These are phyloP conservation scores for Geranomyces variabilis DNA, from an alignment of 192 early-diverging fungal genomes.

Conservation along the genomic window DNA sequence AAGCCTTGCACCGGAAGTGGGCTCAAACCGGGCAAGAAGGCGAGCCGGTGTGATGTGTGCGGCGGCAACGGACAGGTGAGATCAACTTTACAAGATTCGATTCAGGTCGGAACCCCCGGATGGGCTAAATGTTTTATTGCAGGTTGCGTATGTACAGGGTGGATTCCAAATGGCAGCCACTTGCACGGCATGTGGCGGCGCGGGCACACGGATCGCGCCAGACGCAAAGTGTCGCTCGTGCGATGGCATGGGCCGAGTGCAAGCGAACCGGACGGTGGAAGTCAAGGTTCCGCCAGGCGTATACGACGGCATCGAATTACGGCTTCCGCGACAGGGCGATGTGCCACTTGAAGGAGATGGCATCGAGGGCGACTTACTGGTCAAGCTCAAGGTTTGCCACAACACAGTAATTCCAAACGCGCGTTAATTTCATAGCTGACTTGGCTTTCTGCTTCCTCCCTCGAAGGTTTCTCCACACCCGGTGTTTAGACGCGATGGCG, in stretches of 20 bases:
- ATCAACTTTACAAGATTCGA: background rate
- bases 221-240: slow-evolving; percentile 77
- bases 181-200: slow-evolving; percentile 84
- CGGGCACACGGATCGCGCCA: slow-evolving; percentile 68
- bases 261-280: slow-evolving; percentile 67
- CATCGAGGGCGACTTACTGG: slow-evolving; percentile 79
- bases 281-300: slow-evolving; percentile 84
- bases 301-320: slow-evolving; percentile 80
- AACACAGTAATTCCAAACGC: background rate
- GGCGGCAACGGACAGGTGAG: slow-evolving; percentile 76
- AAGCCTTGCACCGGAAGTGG: slow-evolving; percentile 80
- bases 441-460: background rate
- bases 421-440: background rate
- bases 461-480: slow-evolving; percentile 54
- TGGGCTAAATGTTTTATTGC: too few species aligned
- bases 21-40: slow-evolving; percentile 73
- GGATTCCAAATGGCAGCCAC: slow-evolving; percentile 89
- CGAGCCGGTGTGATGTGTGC: slow-evolving; percentile 74
- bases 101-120: background rate
- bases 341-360: slow-evolving; percentile 75
- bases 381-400: slow-evolving; percentile 69
- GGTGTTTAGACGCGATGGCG: slow-evolving; percentile 84
- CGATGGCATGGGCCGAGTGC: slow-evolving; percentile 78
- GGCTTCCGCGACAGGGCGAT: slow-evolving; percentile 80
- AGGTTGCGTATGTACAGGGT: slow-evolving; percentile 66